A percentile compares a stretch with the other conserved stretches of the same genome.
These are phyloP conservation scores for Diplodia scrobiculata DNA, from an alignment of 2,329 filamentous ascomycete genomes.

Conservation along the genomic window DNA sequence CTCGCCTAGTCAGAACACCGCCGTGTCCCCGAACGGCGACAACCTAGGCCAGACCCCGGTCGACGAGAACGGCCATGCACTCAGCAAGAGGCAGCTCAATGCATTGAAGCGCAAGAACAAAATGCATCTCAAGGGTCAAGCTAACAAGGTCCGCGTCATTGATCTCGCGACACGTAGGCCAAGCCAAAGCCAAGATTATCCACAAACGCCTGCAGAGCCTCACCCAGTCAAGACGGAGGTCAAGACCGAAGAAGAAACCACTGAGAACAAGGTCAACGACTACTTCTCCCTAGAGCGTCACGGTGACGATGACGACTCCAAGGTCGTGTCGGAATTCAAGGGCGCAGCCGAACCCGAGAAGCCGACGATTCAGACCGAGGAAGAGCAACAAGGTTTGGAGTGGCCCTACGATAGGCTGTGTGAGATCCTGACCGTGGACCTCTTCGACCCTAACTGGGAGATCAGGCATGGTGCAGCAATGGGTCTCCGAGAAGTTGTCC, in stretches of 20 bases:
- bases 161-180: slow-evolving; percentile 73
- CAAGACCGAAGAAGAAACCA: slow-evolving; percentile 61
- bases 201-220: slow-evolving; percentile 54
- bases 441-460: slow-evolving; percentile 94
- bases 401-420: slow-evolving; percentile 96
- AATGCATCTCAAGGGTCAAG: slow-evolving; percentile 81
- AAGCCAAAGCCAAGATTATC: slow-evolving; percentile 63
- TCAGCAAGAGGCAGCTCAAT: slow-evolving; percentile 93
- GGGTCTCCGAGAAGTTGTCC: slow-evolving; percentile 85
- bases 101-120: slow-evolving; percentile 93
- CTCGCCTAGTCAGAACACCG: slow-evolving; percentile 42
- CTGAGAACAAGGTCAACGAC: slow-evolving; percentile 62
- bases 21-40: slow-evolving; percentile 52
- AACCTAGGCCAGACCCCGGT: slow-evolving; percentile 47
- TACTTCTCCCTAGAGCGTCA: slow-evolving; percentile 87
- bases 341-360: slow-evolving; percentile 79
- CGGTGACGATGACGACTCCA: slow-evolving; percentile 82
- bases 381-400: slow-evolving; percentile 74
- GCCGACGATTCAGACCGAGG: slow-evolving; percentile 77
- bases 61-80: slow-evolving; percentile 57
- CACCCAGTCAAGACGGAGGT: slow-evolving; percentile 63
- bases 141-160: slow-evolving; percentile 85
- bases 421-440: slow-evolving; percentile 88
- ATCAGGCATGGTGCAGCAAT: slow-evolving; percentile 94
- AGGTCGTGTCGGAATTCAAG: slow-evolving; percentile 94